A percentile compares a stretch with the other conserved stretches of the same genome.
phyloP scores from a whole-genome alignment of 805 yeast genomes.

The Blastobotrys muscicola region DNA sequence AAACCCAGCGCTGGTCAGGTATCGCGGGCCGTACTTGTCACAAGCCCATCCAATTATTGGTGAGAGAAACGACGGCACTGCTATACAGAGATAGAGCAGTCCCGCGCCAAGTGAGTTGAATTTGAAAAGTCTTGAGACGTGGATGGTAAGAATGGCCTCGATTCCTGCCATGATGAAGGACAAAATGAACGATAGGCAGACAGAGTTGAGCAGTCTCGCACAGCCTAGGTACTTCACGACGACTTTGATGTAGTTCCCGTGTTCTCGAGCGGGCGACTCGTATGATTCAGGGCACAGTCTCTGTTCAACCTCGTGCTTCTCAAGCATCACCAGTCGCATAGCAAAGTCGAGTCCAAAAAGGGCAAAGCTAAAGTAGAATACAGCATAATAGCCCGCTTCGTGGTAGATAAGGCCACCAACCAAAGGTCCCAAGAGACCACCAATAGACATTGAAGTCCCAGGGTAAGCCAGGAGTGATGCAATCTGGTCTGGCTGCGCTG shows the following conservation, averaged over 20 bases:
- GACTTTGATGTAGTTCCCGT: neutral
- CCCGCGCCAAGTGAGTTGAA: constrained; percentile 25
- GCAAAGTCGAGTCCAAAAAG: constrained; percentile 22
- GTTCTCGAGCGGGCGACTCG: neutral
- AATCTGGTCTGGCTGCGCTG: constrained; percentile 21
- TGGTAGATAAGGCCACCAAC: constrained; percentile 29
- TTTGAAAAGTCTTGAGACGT: constrained; percentile 21
- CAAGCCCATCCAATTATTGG: constrained; percentile 22
- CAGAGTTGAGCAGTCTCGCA: constrained; percentile 15
- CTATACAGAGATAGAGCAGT: constrained; percentile 25
- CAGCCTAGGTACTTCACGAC: constrained; percentile 7
- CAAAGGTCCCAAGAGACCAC: constrained; percentile 26
- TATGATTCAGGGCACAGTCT: no score
- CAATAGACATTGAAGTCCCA: constrained; percentile 23
- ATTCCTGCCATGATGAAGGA: constrained; percentile 26
- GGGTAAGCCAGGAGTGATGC: constrained; percentile 26
- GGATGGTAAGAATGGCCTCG: constrained; percentile 28
- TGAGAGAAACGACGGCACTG: constrained; percentile 22
- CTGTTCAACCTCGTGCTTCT: constrained; percentile 11
- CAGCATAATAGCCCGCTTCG: constrained; percentile 25
- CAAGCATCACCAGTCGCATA: constrained; percentile 27
- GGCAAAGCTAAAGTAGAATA: constrained; percentile 24
- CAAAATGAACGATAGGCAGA: constrained; percentile 20
- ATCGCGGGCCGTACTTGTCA: constrained; percentile 23
- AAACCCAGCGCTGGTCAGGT: constrained; percentile 20